Percentiles rank a stretch among this genome's conserved stretches.
These are phyloP conservation scores for Galeopsis tetrahit DNA, from an alignment of 257 asterid genomes.

Conservation along the genomic window DNA sequence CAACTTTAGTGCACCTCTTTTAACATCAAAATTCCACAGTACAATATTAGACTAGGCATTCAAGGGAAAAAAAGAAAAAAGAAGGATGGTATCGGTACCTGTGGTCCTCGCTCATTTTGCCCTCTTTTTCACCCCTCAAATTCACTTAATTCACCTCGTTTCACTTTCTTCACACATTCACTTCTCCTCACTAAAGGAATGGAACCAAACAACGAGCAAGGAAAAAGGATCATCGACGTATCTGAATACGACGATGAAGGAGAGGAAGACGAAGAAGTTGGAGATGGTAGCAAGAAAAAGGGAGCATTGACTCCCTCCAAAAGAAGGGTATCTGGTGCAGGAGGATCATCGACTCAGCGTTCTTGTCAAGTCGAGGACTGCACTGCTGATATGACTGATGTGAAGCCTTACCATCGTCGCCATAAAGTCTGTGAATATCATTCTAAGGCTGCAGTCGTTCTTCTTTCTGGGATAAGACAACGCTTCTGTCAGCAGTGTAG, in stretches of 20 bases:
- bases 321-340: conserved; percentile 44
- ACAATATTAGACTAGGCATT: conserved; percentile 48
- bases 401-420: conserved; percentile 80
- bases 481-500: conserved; percentile 99
- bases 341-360: conserved; percentile 51
- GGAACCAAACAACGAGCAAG: conserved; percentile 67
- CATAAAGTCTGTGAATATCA: conserved; percentile 87
- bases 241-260: conserved; percentile 51
- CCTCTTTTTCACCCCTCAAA: conserved; percentile 47
- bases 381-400: conserved; percentile 59
- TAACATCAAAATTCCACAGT: conserved; percentile 43
- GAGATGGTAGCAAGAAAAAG: conserved; percentile 59
- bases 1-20: conserved; percentile 37
- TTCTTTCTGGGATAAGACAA: conserved; percentile 57
- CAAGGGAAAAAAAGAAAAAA: conserved; percentile 17
- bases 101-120: conserved; percentile 70
- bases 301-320: conserved; percentile 50
- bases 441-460: conserved; percentile 75
- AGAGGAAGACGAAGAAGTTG: conserved; percentile 54
- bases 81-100: conserved; percentile 60
- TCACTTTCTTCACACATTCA: conserved; percentile 38
- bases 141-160: conserved; percentile 40
- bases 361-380: conserved; percentile 78
- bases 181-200: conserved; percentile 43
- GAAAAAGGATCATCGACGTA: conserved; percentile 52